Evolutionary conservation across 2,329 filamentous ascomycete species (phyloP).

Genomic region (Teratosphaeria destructans): DNA sequence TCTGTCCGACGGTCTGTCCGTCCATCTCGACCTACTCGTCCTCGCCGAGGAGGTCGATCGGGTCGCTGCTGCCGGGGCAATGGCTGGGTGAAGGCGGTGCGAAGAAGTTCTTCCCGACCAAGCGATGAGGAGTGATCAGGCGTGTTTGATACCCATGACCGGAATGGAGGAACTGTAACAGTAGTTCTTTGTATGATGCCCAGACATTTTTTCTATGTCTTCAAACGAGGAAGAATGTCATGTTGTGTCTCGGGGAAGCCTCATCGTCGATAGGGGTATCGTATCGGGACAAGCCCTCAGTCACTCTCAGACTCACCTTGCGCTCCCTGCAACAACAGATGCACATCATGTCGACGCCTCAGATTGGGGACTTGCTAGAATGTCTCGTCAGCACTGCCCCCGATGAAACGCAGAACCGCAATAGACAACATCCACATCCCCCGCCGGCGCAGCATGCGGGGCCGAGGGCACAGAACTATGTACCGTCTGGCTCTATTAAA

Average conservation of each 20-base stretch:
- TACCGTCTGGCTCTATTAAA: background rate
- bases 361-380: background rate
- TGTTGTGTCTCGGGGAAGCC: background rate
- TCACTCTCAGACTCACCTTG: background rate
- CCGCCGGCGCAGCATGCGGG: background rate
- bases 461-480: background rate
- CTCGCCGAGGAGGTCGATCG: background rate
- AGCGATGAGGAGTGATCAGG: background rate
- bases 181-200: background rate
- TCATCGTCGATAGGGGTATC: background rate
- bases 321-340: background rate
- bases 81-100: background rate
- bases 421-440: background rate
- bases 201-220: background rate
- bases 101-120: background rate
- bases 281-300: background rate
- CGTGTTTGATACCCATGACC: background rate
- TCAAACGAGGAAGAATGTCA: too few relatives aligned
- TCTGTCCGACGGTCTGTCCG: background rate
- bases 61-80: constrained; percentile 1
- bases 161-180: background rate
- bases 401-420: background rate
- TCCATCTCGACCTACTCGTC: background rate
- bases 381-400: background rate
- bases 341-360: background rate